Conservation (phyloP, 805 yeast genomes). For the Spathaspora gorwiae region DNA sequence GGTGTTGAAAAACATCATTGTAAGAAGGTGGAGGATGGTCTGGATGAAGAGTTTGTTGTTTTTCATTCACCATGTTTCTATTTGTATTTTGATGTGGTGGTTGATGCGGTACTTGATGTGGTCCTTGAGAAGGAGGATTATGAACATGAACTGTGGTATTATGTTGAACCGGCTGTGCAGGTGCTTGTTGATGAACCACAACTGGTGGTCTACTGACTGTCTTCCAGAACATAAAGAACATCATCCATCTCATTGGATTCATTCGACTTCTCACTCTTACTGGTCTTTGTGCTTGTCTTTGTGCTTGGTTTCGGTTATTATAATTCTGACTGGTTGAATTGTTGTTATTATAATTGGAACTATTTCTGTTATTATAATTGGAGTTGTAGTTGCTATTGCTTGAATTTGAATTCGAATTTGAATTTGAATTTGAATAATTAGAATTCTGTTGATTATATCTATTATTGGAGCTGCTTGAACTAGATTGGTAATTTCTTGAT, state of each 20-base stretch:
- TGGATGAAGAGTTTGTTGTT: background rate
- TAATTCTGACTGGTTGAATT: background rate
- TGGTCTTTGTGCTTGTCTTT: background rate
- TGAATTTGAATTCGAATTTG: background rate
- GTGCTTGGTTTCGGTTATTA: background rate
- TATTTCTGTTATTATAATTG: background rate
- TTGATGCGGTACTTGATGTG: no score
- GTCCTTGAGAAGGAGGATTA: background rate
- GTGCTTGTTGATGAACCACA: background rate
- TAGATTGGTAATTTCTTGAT: background rate
- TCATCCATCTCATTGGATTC: slow-evolving; percentile 3
- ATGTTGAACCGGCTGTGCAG: background rate
- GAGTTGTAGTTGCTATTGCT: background rate
- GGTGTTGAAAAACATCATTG: background rate
- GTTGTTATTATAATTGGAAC: background rate
- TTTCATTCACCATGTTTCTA: background rate
- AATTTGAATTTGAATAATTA: background rate
- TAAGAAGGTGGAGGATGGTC: background rate
- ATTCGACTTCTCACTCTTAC: slow-evolving; percentile 3
- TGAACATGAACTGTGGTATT: slow-evolving; percentile 2
- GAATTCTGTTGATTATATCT: background rate
- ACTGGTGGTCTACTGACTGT: background rate
- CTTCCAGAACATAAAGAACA: slow-evolving; percentile 6
- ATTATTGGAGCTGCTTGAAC: background rate
- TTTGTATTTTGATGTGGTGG: background rate